phyloP scores from a whole-genome alignment of 345 rosid species.

The Kernera saxatilis region DNA sequence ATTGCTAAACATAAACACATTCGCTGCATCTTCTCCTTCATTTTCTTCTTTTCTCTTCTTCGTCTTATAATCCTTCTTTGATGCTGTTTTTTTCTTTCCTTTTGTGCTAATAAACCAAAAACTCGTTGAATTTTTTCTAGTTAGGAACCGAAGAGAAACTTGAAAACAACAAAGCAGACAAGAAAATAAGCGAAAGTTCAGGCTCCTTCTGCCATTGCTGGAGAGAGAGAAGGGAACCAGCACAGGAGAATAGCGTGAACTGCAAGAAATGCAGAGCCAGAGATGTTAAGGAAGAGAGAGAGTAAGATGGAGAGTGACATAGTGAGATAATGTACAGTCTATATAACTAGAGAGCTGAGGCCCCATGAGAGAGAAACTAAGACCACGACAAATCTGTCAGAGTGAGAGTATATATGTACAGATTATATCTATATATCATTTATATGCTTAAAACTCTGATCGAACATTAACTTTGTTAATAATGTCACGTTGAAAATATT shows the following conservation, averaged over 20 bases:
- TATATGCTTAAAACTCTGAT: not conserved
- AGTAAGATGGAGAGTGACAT: not conserved
- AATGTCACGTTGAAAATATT: conserved; percentile 15
- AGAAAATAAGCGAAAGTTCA: not conserved
- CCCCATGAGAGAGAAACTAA: conserved; percentile 18
- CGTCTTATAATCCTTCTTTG: not conserved
- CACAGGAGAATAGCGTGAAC: conserved; percentile 87
- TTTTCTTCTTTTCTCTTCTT: not conserved
- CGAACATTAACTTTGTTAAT: not conserved
- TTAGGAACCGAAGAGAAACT: not conserved
- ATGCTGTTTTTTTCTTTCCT: not conserved
- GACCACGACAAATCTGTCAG: conserved; percentile 29
- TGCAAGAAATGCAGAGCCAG: conserved; percentile 47
- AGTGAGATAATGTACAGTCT: conserved; percentile 21
- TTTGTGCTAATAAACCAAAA: conserved; percentile 7
- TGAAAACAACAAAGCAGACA: conserved; percentile 1
- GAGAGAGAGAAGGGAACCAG: conserved; percentile 17
- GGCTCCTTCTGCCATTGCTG: conserved; percentile 16
- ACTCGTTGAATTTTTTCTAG: not conserved
- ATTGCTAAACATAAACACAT: conserved; percentile 14
- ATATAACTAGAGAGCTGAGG: conserved; percentile 24
- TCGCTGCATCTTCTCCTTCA: conserved; percentile 22
- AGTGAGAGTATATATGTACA: conserved; percentile 9
- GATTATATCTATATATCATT: not conserved
- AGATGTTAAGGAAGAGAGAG: conserved; percentile 59